A percentile compares a stretch with the other conserved stretches of the same genome.
Evolutionary conservation across 768 basidiomycete species (phyloP).

Genomic region (Hemileccinum rubropunctum): DNA sequence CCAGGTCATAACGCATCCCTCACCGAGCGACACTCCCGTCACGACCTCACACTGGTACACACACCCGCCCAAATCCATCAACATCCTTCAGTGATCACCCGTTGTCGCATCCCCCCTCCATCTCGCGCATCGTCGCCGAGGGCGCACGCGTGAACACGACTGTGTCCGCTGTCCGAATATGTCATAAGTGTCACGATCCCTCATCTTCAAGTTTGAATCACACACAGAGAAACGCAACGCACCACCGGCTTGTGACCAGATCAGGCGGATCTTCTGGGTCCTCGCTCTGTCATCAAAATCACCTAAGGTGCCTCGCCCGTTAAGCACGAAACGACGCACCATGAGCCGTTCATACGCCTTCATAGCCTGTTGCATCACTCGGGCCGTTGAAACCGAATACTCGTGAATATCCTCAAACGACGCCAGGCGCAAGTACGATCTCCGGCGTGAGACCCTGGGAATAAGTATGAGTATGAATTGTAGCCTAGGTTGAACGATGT

Average conservation of each 20-base stretch:
- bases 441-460: constrained; percentile 59
- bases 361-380: constrained; percentile 72
- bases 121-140: constrained; percentile 48
- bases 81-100: constrained; percentile 88
- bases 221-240: constrained; percentile 9
- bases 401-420: constrained; percentile 71
- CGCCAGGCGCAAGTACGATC: constrained; percentile 61
- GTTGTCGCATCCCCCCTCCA: constrained; percentile 50
- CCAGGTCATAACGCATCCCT: constrained; percentile 17
- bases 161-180: constrained; percentile 70
- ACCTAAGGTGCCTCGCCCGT: not conserved
- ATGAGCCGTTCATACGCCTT: constrained; percentile 86
- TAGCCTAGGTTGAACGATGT: too few species aligned
- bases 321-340: constrained; percentile 34
- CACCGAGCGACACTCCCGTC: constrained; percentile 84
- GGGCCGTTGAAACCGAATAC: constrained; percentile 77
- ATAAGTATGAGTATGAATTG: too few species aligned
- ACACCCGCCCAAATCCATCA: constrained; percentile 81
- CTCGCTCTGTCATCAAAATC: constrained; percentile 34
- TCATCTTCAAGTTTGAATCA: not conserved
- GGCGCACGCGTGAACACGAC: constrained; percentile 82
- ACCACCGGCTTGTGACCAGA: constrained; percentile 82
- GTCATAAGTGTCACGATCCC: too few species aligned
- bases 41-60: constrained; percentile 93
- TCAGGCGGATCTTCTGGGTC: constrained; percentile 71